phyloP scores from a whole-genome alignment of 139 green algal species.

The Penium margaritaceum region DNA sequence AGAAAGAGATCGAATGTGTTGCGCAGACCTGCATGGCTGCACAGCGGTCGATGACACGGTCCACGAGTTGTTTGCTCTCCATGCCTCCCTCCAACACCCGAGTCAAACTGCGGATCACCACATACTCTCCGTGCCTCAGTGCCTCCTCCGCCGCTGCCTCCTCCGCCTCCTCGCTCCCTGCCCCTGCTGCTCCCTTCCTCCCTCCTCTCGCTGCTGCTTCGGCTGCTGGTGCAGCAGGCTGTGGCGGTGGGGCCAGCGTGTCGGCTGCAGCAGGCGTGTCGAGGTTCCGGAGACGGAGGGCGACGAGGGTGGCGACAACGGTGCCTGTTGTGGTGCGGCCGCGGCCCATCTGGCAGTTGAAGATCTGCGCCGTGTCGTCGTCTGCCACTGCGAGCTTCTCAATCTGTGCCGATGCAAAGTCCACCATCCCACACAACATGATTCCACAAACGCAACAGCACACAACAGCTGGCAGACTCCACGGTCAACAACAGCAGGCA shows the following conservation, averaged over 20 bases:
- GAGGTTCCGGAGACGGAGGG: neutral
- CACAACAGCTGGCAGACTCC: too few species aligned
- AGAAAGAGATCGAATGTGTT: too few species aligned
- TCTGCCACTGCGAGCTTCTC: conserved; percentile 8
- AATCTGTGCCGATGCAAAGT: conserved; percentile 9
- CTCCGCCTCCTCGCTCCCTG: neutral
- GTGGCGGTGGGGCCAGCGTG: neutral
- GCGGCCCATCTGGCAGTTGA: conserved; percentile 95
- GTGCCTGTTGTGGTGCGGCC: conserved; percentile 87
- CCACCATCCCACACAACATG: too few species aligned
- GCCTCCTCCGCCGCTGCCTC: too few species aligned
- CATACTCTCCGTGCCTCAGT: conserved; percentile 61
- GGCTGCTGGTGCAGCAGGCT: neutral
- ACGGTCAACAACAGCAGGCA: too few species aligned
- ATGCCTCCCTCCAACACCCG: conserved; percentile 60
- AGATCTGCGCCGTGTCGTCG: conserved; percentile 64
- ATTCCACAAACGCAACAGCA: too few species aligned
- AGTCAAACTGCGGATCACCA: conserved; percentile 69
- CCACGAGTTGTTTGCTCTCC: conserved; percentile 66
- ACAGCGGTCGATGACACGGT: conserved; percentile 72
- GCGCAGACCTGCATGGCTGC: conserved; percentile 38
- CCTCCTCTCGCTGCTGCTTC: neutral
- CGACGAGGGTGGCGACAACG: conserved; percentile 77
- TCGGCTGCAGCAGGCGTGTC: too few species aligned
- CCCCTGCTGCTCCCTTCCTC: neutral